Base-by-base conservation (phyloP, 768 basidiomycete genomes). In the Naganishia onofrii region DNA sequence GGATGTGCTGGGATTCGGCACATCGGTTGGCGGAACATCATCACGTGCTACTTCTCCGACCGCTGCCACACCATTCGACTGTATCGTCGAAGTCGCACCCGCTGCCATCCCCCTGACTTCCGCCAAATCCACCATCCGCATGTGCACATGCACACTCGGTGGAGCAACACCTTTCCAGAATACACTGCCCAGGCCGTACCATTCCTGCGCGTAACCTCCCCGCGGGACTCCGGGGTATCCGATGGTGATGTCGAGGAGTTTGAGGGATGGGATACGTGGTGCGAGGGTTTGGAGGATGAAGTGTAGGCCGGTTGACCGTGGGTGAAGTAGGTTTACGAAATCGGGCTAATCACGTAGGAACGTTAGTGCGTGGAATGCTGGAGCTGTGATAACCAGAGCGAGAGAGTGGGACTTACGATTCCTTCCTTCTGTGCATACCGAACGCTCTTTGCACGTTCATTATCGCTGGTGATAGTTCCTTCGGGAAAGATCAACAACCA, bases 401-500 rank as follows among this genome's bases (percentile, higher is more conserved):
- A 15, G 42, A 8, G 15, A 42, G 13, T 2, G 15, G 42, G 29
- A 86, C 93, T 82, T 76, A 95, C 93, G 69, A 95, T 88, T 7
- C 90, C 91, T 76, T 88, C 86, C 82, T 91, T 93, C 69, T 92
- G 88, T 6, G 94, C 93, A 77, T 88, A 98, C 75, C 88, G 89
- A 82, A 87, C 87, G 80, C 90, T 93, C 73, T 89, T 84, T 0
- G 92, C 92, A 56, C 92, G 82, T 4, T 94, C 98, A 71, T 93
- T 84, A 72, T 86, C 85, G 80, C 91, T 93, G 17, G 94, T 89
- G 31, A 98, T 88, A 4, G 95, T 97, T 34, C 96, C 96, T 80
- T 99, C 96, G 0, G 96, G 96, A 79, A 94, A 98, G 55, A 97
- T 84, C 67, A 97, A 84, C 74, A 95, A 87, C 71, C 89, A 88